phyloP scores from a whole-genome alignment of 2,329 filamentous ascomycete genomes.

The Scorias spongiosa region DNA sequence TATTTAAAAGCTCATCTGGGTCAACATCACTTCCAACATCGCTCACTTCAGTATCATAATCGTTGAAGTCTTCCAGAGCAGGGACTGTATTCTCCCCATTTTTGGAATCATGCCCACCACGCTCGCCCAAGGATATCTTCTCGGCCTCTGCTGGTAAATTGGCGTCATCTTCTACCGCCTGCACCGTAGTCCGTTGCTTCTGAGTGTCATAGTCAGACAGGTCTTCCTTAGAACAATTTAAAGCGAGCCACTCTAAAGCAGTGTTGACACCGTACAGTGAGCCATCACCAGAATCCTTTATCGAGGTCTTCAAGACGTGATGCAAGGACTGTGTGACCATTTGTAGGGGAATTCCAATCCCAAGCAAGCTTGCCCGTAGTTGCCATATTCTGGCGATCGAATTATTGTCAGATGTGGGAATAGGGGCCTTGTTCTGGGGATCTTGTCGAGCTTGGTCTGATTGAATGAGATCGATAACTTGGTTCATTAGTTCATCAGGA shows the following conservation, averaged over 20 bases:
- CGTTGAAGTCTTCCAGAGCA: not conserved
- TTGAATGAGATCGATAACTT: constrained; percentile 58
- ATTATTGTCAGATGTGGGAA: constrained; percentile 50
- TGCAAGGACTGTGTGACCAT: constrained; percentile 50
- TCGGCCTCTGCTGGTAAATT: not conserved
- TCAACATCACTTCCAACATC: constrained; percentile 36
- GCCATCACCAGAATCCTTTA: constrained; percentile 38
- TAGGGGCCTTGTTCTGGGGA: constrained; percentile 21
- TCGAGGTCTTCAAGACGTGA: constrained; percentile 51
- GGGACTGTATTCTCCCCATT: not conserved
- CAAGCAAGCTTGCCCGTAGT: constrained; percentile 55
- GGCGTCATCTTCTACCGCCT: not conserved
- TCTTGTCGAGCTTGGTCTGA: constrained; percentile 37
- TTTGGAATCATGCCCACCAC: not conserved
- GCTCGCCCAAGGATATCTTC: not conserved
- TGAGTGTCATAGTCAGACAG: constrained; percentile 20
- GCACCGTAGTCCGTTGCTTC: constrained; percentile 8
- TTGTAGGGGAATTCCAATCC: constrained; percentile 51
- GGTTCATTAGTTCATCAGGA: constrained; percentile 59
- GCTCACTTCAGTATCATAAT: constrained; percentile 26
- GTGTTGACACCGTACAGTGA: constrained; percentile 76
- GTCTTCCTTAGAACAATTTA: constrained; percentile 42
- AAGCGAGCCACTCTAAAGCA: constrained; percentile 77
- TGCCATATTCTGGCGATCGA: constrained; percentile 71
- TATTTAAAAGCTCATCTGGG: constrained; percentile 42